Percentiles rank a stretch among this genome's conserved stretches.
These are phyloP conservation scores for Candida sp. DNA, from an alignment of 1,139 yeast species.

Conservation along the genomic window DNA sequence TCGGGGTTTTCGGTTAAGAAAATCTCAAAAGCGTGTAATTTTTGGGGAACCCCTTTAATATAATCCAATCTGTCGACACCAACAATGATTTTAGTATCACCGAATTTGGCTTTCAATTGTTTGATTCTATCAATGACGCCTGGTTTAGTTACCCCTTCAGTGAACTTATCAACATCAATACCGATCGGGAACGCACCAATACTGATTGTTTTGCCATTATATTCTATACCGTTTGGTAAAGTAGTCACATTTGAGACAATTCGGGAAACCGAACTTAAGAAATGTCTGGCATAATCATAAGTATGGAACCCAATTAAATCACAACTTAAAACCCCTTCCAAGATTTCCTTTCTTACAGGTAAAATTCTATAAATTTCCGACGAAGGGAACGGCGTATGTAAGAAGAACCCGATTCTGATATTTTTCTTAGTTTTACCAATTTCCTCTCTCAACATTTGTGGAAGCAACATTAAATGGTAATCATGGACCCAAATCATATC, in stretches of 20 bases:
- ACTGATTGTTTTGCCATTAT: conserved; percentile 69
- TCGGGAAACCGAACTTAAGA: conserved; percentile 86
- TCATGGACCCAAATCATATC: conserved; percentile 98
- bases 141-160: conserved; percentile 68
- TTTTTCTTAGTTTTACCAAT: conserved; percentile 48
- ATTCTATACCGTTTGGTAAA: conserved; percentile 87
- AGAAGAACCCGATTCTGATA: conserved; percentile 84
- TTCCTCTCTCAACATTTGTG: conserved; percentile 78
- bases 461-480: conserved; percentile 93
- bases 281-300: conserved; percentile 99
- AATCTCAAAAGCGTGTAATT: conserved; percentile 91
- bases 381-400: conserved; percentile 98
- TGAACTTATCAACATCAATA: conserved; percentile 89
- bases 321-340: conserved; percentile 89
- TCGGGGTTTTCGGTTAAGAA: conserved; percentile 92
- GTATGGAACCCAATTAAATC: conserved; percentile 98
- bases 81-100: conserved; percentile 77
- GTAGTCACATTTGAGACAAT: conserved; percentile 75
- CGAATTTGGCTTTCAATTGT: conserved; percentile 59
- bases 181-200: conserved; percentile 99
- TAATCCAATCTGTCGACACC: conserved; percentile 96
- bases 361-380: conserved; percentile 93
- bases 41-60: conserved; percentile 97
- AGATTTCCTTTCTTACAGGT: conserved; percentile 92
- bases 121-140: conserved; percentile 64